Conservation (phyloP, 2,329 filamentous ascomycete species). For the Xylaria sp. region DNA sequence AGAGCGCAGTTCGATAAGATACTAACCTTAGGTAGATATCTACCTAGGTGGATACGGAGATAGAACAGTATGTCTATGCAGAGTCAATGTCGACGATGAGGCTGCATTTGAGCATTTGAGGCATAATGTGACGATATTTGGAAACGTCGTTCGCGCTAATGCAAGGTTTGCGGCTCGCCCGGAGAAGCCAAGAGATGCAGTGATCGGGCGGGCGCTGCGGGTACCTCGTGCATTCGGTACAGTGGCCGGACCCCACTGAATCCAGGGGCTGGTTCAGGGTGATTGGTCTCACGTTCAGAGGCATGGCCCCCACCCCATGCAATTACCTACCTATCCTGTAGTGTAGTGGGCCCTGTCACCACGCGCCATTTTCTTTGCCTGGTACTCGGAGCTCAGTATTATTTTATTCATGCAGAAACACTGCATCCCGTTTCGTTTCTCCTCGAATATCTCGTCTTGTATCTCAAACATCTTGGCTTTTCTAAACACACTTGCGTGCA, state of each 20-base stretch:
- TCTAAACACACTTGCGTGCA: not conserved
- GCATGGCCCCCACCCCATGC: not conserved
- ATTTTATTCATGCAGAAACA: constrained; percentile 4
- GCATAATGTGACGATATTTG: not conserved
- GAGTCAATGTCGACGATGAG: not conserved
- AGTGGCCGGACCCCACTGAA: not conserved
- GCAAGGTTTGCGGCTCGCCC: constrained; percentile 11
- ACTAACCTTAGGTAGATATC: not conserved
- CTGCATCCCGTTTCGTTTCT: not conserved
- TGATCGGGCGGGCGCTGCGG: constrained; percentile 7
- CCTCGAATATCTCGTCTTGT: not conserved
- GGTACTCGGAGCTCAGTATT: not conserved
- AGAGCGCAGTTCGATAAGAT: not conserved
- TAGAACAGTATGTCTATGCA: not conserved
- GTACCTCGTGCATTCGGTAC: not conserved
- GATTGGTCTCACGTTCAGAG: not conserved
- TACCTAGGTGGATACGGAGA: not conserved
- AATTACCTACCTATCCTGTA: not conserved
- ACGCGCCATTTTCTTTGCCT: constrained; percentile 8
- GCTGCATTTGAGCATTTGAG: too few relatives aligned
- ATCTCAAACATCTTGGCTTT: not conserved
- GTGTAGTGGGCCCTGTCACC: not conserved
- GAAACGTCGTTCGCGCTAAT: constrained; percentile 14
- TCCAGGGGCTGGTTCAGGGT: not conserved
- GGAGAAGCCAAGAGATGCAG: constrained; percentile 13